A percentile compares a stretch with the other conserved stretches of the same genome.
Evolutionary conservation across 1,284 basidiomycete species (phyloP).

Genomic region (Phylloboletellus chloephorus): DNA sequence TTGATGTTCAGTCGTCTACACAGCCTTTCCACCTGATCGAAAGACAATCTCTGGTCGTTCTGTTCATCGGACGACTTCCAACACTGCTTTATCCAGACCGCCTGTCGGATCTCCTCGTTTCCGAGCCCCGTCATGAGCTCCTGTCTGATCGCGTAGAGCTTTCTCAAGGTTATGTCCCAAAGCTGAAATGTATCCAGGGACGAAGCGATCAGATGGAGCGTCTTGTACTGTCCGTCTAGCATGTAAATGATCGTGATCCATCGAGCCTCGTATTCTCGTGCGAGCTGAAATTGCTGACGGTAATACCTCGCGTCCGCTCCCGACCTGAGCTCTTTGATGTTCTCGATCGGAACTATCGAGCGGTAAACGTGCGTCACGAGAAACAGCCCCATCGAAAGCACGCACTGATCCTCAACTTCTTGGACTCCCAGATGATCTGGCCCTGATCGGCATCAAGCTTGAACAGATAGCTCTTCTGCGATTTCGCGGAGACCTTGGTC

Average conservation of each 20-base stretch:
- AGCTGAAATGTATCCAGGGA: slow-evolving; percentile 64
- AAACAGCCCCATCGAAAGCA: slow-evolving; percentile 16
- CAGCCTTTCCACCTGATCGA: slow-evolving; percentile 71
- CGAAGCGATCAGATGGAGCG: slow-evolving; percentile 82
- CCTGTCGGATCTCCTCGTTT: slow-evolving; percentile 59
- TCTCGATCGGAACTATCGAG: slow-evolving; percentile 74
- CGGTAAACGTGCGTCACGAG: slow-evolving; percentile 2
- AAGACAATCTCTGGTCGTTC: slow-evolving; percentile 60
- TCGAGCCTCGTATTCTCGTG: slow-evolving; percentile 54
- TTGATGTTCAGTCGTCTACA: slow-evolving; percentile 76
- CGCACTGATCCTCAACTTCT: slow-evolving; percentile 70
- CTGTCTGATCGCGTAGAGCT: slow-evolving; percentile 56
- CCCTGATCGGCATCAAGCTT: slow-evolving; percentile 76
- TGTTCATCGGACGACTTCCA: slow-evolving; percentile 71
- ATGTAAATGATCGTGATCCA: slow-evolving; percentile 81
- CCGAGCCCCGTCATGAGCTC: slow-evolving; percentile 66
- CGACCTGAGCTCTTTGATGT: slow-evolving; percentile 87
- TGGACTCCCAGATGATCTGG: slow-evolving; percentile 81
- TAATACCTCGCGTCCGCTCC: slow-evolving; percentile 74
- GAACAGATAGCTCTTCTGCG: slow-evolving; percentile 72
- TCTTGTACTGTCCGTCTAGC: slow-evolving; percentile 80
- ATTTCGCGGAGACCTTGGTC: slow-evolving; percentile 87
- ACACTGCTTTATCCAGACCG: slow-evolving; percentile 77
- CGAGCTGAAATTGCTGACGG: slow-evolving; percentile 69
- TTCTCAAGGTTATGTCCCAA: slow-evolving; percentile 61